Conservation (phyloP, 306 rosid species). For the Trichosanthes cucumerina region DNA sequence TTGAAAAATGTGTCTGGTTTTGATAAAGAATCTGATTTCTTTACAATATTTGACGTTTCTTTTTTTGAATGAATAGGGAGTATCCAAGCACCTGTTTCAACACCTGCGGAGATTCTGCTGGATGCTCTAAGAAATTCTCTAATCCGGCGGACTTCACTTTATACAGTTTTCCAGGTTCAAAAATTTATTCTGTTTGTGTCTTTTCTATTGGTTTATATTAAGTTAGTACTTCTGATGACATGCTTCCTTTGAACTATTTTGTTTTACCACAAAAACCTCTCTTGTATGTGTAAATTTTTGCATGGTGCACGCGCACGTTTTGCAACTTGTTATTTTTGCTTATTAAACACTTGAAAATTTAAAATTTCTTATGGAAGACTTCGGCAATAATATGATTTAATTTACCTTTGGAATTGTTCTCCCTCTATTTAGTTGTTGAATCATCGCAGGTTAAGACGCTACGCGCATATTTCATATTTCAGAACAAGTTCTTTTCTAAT, state of each 20-base stretch:
- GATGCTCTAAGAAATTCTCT: conserved; percentile 69
- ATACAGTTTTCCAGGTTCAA: conserved; percentile 61
- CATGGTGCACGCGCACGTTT: background rate
- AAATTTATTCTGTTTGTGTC: conserved; percentile 3
- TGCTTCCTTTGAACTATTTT: background rate
- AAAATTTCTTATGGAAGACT: background rate
- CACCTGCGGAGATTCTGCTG: conserved; percentile 39
- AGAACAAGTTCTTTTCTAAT: background rate
- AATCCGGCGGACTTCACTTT: conserved; percentile 62
- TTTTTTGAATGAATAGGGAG: conserved; percentile 23
- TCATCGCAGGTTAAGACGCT: background rate
- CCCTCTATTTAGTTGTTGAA: background rate
- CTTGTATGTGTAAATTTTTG: background rate
- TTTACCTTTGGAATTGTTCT: background rate
- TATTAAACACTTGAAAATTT: background rate
- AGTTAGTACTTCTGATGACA: background rate
- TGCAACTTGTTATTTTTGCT: background rate
- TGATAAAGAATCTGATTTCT: conserved; percentile 9
- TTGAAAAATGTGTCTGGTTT: too few relatives aligned
- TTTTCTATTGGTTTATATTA: background rate
- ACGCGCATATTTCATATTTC: background rate
- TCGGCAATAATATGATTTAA: background rate
- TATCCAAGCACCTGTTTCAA: conserved; percentile 26
- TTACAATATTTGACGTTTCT: conserved; percentile 16
- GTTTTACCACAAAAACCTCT: background rate